Evolutionary conservation across 2,329 filamentous ascomycete genomes (phyloP).

Genomic region (Juglanconis juglandina): DNA sequence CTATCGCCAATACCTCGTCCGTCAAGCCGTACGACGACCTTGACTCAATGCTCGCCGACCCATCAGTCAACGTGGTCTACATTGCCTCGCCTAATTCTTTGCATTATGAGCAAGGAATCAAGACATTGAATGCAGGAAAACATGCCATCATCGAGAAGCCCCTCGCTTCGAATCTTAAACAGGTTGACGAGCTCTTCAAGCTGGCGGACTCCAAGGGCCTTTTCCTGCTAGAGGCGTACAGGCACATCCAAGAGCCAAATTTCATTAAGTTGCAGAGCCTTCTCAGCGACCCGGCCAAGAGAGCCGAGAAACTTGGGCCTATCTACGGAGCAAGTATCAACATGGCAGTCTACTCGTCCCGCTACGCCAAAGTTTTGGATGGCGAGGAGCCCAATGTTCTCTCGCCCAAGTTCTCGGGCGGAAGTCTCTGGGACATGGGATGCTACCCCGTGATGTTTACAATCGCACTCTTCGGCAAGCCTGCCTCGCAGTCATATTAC

Average conservation of each 20-base stretch:
- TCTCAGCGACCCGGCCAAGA: constrained; percentile 8
- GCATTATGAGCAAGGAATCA: constrained; percentile 44
- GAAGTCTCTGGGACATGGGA: constrained; percentile 16
- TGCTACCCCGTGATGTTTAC: constrained; percentile 17
- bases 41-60: constrained; percentile 12
- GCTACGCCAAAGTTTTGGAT: constrained; percentile 14
- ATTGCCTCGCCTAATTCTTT: constrained; percentile 46
- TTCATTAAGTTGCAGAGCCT: constrained; percentile 14
- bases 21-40: constrained; percentile 18
- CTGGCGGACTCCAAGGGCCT: constrained; percentile 28
- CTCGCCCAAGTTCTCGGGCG: constrained; percentile 15
- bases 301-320: constrained; percentile 11
- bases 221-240: constrained; percentile 19
- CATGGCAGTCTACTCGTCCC: constrained; percentile 14
- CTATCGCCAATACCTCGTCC: constrained; percentile 8
- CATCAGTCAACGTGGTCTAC: constrained; percentile 31
- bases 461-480: constrained; percentile 14
- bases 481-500: constrained; percentile 11
- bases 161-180: constrained; percentile 45
- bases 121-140: constrained; percentile 47
- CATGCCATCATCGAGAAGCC: constrained; percentile 55
- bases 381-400: constrained; percentile 19
- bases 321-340: constrained; percentile 14
- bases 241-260: constrained; percentile 18
- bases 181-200: constrained; percentile 44